Conservation (phyloP, 352 stramenopile genomes). For the Pythium pyrilobum region DNA sequence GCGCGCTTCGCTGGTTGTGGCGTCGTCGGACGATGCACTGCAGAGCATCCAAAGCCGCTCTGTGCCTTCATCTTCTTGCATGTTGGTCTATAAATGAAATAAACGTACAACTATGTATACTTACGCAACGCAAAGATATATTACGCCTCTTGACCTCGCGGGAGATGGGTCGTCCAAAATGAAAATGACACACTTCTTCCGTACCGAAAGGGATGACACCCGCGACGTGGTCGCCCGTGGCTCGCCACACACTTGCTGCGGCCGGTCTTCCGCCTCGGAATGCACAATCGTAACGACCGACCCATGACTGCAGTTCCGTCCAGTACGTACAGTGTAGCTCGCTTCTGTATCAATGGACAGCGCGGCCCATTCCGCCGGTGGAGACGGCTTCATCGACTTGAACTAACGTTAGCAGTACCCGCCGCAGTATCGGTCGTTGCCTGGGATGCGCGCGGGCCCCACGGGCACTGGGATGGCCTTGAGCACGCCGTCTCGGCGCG, state of each 20-base stretch:
- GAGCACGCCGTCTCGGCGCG: constrained; percentile 35
- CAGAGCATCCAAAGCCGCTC: too few species aligned
- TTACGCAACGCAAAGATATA: too few species aligned
- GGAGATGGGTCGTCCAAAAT: neutral
- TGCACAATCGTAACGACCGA: neutral
- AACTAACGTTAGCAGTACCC: constrained; percentile 44
- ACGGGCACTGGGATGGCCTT: constrained; percentile 45
- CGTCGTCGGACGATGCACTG: too few species aligned
- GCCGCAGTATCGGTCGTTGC: constrained; percentile 44
- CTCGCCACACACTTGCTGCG: neutral
- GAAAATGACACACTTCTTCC: neutral
- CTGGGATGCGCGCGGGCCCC: constrained; percentile 32
- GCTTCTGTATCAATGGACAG: too few species aligned
- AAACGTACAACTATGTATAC: too few species aligned
- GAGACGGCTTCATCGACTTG: too few species aligned
- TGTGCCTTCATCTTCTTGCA: too few species aligned
- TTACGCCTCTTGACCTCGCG: neutral
- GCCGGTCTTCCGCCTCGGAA: neutral
- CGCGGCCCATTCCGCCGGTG: too few species aligned
- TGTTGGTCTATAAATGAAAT: too few species aligned
- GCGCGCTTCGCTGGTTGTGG: too few species aligned
- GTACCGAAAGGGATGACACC: constrained; percentile 1
- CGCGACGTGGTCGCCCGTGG: neutral
- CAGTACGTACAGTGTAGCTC: too few species aligned
- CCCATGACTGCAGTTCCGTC: too few species aligned